Evolutionary conservation across 2,329 filamentous ascomycete species (phyloP).

Genomic region (Corniculantispora saksenae): DNA sequence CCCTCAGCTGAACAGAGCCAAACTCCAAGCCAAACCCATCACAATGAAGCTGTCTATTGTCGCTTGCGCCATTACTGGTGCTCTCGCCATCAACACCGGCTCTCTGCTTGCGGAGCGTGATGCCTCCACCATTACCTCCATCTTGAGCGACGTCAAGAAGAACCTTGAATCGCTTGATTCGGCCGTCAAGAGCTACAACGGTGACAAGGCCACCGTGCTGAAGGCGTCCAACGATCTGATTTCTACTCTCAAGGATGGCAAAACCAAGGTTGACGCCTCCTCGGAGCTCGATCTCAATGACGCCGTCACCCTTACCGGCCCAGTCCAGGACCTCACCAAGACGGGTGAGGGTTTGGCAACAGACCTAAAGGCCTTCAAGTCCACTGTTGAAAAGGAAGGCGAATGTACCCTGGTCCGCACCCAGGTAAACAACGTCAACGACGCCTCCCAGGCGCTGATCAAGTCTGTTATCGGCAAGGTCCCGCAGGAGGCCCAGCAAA

Average conservation of each 20-base stretch:
- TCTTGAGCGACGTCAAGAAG: conserved; percentile 11
- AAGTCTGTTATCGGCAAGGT: conserved; percentile 29
- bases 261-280: conserved; percentile 14
- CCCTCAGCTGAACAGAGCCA: no score
- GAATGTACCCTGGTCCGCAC: conserved; percentile 17
- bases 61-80: conserved; percentile 6
- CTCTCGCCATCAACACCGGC: conserved; percentile 6
- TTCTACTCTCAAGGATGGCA: conserved; percentile 8
- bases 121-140: neutral
- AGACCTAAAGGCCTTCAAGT: conserved; percentile 1
- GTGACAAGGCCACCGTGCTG: conserved; percentile 6
- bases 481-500: conserved; percentile 27
- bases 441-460: conserved; percentile 27
- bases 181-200: conserved; percentile 9
- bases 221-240: conserved; percentile 17
- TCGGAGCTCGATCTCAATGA: conserved; percentile 6
- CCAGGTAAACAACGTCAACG: conserved; percentile 26
- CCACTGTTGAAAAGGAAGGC: conserved; percentile 11
- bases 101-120: conserved; percentile 4
- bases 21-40: neutral
- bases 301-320: conserved; percentile 11
- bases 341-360: neutral
- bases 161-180: conserved; percentile 8
- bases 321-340: conserved; percentile 15
- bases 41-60: conserved; percentile 3